Base-by-base conservation (phyloP, 768 basidiomycete genomes). In the Amanita thiersii region DNA sequence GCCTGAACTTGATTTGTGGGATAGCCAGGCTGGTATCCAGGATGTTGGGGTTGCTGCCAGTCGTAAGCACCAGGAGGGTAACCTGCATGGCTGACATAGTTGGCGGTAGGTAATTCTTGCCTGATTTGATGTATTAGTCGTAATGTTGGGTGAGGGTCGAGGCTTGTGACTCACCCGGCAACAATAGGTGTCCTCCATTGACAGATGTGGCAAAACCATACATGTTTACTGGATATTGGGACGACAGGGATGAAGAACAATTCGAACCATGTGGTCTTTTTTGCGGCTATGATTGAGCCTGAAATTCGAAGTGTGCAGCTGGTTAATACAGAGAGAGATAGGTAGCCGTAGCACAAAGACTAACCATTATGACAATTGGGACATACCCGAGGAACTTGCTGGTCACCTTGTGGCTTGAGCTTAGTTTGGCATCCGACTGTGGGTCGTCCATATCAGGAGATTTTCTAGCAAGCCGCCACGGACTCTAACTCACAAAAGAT, bases 131-230 rank as follows among this genome's bases (percentile, higher is more conserved):
- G n/a, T n/a, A n/a, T n/a, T n/a, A n/a, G 23, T 8, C 25, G 43
- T n/a, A 30, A 21, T 44, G 32, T 41, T 8, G 26, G 31, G 32
- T 34, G 26, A 41, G 17, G 9, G 20, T 15, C 21, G 23, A 29
- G 10, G 10, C 21, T 6, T 15, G 15, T 35, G 40, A 57, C 73
- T 49, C 39, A 80, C 79, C 69, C 71, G 44, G 62, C 56, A 50
- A 70, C 69, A 51, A 69, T 63, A 2, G 69, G 68, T 7, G 72
- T 66, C 45, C 64, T 68, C 70, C 82, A 81, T 43, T 79, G 75
- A 53, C 85, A 88, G 45, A 80, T 83, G 17, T 66, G 66, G 58
- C 85, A 88, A 44, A 79, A 54, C 80, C 84, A 86, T 38, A 87
- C 60, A 40, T 72, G 73, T 40, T 72, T 72, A 36, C 71, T 71